phyloP scores from a whole-genome alignment of 169 alveolate genomes.

The Cryptosporidium viatorum region DNA sequence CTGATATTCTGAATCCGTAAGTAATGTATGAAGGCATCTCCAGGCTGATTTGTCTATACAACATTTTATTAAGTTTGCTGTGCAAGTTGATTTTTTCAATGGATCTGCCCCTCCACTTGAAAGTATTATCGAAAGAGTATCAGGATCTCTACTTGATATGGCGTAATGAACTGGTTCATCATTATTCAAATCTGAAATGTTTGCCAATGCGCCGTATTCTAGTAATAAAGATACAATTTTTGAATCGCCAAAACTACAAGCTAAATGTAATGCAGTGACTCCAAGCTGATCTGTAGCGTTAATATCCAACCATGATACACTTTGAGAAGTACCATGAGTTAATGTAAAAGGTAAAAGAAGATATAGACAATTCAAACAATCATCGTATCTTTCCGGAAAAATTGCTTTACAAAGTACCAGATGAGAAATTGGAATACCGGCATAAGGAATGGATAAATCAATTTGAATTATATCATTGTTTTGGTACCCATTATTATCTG shows the following conservation, averaged over 20 bases:
- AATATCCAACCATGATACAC: conserved; percentile 36
- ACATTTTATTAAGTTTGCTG: conserved; percentile 55
- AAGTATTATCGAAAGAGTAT: conserved; percentile 31
- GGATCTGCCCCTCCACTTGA: conserved; percentile 68
- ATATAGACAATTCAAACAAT: conserved; percentile 35
- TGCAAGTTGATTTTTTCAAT: conserved; percentile 25
- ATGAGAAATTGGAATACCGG: conserved; percentile 61
- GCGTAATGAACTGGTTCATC: conserved; percentile 67
- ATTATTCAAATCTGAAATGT: conserved; percentile 13
- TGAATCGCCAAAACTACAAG: conserved; percentile 68
- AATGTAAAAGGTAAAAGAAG: conserved; percentile 36
- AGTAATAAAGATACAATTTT: conserved; percentile 45
- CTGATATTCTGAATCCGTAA: conserved; percentile 59
- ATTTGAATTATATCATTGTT: conserved; percentile 14
- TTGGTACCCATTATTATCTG: neutral
- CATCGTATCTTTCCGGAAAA: conserved; percentile 59
- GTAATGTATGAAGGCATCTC: conserved; percentile 60
- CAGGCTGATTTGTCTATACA: conserved; percentile 75
- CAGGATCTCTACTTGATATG: conserved; percentile 72
- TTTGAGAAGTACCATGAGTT: conserved; percentile 21
- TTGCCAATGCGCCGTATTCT: conserved; percentile 70
- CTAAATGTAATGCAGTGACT: conserved; percentile 57
- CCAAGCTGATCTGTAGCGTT: conserved; percentile 68
- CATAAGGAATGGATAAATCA: conserved; percentile 41
- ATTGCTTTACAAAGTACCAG: conserved; percentile 57